Base-by-base conservation (phyloP, 73 alveolate genomes). In the Paramecium caudatum region DNA sequence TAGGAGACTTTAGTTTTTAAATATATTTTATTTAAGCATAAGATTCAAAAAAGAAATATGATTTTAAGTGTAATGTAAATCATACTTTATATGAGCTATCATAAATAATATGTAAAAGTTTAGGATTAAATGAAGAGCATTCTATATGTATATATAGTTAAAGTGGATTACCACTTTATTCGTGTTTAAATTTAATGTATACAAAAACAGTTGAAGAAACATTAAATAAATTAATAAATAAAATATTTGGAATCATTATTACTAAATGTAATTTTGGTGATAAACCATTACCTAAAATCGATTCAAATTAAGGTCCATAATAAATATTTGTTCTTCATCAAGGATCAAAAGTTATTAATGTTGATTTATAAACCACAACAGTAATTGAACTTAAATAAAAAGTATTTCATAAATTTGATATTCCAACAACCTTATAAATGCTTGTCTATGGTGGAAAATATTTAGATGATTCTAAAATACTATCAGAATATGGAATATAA, bases 381-480 rank as follows among this genome's bases (percentile, higher is more conserved):
- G 69, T 74, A 1, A 21, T 0, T 41, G 47, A 27, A 41, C 43
- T 74, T 16, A 74, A 74, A 74, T 45, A 74, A 19, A 74, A 74
- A 74, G 5, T 74, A 16, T 74, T 41, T 43, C 65, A 36, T 39
- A 74, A 74, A 74, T 21, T 74, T 1, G 32, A 74, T 45, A 74
- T 74, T 6, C 88, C 88, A 19, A 74, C 88, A 36, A 16, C 43
- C 7, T 12, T 74, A 8, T 2, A 36, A 74, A 21, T 15, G 13
- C 21, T 74, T 15, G 1, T 2, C 43, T 74, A 74, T 74, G 69
- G 23, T 0, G 88, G 88, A 21, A 74, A 74, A 37, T 12, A 15
- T 8, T 41, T 74, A 43, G 43, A 74, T 12, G 55, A 74, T 43
- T 1, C 17, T 10, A n/a, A 21, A 16, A 0, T 15, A 39, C 55